A percentile compares a stretch with the other conserved stretches of the same genome.
Conservation (phyloP, 2,329 filamentous ascomycete species). For the Cercospora sp. region DNA sequence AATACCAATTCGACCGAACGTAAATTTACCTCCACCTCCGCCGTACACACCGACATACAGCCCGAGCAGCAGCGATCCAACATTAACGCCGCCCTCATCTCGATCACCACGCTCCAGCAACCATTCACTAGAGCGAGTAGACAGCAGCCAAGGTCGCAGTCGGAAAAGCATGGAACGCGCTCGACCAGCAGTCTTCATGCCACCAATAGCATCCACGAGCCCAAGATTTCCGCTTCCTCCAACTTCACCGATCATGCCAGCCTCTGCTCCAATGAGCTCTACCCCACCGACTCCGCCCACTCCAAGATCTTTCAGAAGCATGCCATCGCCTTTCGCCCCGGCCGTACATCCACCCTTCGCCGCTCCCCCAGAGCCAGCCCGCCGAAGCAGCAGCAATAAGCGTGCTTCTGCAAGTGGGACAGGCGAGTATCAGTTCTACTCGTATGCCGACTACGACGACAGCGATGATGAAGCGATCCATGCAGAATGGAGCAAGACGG, state of each 20-base stretch:
- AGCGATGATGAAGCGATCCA: conserved; percentile 17
- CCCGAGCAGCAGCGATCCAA: conserved; percentile 1
- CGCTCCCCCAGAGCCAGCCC: not conserved
- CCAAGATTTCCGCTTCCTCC: not conserved
- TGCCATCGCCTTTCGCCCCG: conserved; percentile 9
- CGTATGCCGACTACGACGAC: conserved; percentile 17
- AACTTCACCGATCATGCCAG: not conserved
- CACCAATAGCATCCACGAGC: not conserved
- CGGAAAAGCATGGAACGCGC: not conserved
- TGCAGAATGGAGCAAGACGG: conserved; percentile 17
- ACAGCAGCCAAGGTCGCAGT: conserved; percentile 6
- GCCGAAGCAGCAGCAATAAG: conserved; percentile 2
- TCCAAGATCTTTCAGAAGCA: not conserved
- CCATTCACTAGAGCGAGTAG: conserved; percentile 13
- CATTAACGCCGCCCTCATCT: conserved; percentile 10
- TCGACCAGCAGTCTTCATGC: not conserved
- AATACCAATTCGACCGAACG: not conserved
- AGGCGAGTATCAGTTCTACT: conserved; percentile 18
- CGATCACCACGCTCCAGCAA: conserved; percentile 14
- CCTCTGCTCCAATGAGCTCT: not conserved
- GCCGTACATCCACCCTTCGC: not conserved
- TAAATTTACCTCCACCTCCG: conserved; percentile 8
- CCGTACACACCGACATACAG: conserved; percentile 14
- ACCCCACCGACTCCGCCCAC: not conserved
- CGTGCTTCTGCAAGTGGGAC: not conserved